phyloP scores from a whole-genome alignment of 768 basidiomycete species.

The Tricholoma terreum region DNA sequence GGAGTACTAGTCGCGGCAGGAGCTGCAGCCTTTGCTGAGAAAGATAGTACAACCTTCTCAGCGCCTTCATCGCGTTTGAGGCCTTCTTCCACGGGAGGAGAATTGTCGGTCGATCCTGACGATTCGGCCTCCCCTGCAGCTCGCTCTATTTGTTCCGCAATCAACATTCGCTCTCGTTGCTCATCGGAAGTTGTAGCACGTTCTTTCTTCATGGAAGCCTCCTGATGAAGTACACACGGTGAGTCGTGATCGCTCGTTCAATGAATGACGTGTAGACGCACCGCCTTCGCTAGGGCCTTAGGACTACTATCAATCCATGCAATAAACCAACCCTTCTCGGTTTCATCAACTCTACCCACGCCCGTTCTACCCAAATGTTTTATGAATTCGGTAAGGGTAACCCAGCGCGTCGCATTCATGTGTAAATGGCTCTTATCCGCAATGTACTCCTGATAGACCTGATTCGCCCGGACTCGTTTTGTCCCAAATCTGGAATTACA shows the following conservation, averaged over 20 bases:
- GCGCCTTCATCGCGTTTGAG: slow-evolving; percentile 69
- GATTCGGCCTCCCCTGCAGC: slow-evolving; percentile 53
- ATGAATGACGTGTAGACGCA: slow-evolving; percentile 29
- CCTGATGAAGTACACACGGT: slow-evolving; percentile 34
- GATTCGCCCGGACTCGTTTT: slow-evolving; percentile 91
- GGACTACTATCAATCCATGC: slow-evolving; percentile 98
- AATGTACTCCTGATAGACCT: slow-evolving; percentile 97
- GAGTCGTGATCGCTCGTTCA: neutral
- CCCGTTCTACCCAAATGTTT: slow-evolving; percentile 87
- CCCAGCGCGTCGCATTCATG: slow-evolving; percentile 99
- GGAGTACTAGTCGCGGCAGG: slow-evolving; percentile 21
- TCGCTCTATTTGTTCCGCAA: slow-evolving; percentile 92
- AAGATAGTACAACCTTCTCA: slow-evolving; percentile 74
- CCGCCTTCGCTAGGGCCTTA: slow-evolving; percentile 88
- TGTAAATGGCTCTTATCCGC: slow-evolving; percentile 91
- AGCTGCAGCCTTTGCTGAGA: slow-evolving; percentile 53
- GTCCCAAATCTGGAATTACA: slow-evolving; percentile 69
- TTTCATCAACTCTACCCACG: slow-evolving; percentile 92
- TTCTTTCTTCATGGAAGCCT: slow-evolving; percentile 89
- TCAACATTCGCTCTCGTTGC: slow-evolving; percentile 84
- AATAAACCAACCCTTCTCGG: slow-evolving; percentile 97
- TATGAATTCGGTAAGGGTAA: slow-evolving; percentile 93
- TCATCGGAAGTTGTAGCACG: slow-evolving; percentile 90
- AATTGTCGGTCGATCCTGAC: slow-evolving; percentile 29
- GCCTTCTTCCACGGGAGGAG: slow-evolving; percentile 50